Base-by-base conservation (phyloP, 169 alveolate species). In the Perkinsus olseni region DNA sequence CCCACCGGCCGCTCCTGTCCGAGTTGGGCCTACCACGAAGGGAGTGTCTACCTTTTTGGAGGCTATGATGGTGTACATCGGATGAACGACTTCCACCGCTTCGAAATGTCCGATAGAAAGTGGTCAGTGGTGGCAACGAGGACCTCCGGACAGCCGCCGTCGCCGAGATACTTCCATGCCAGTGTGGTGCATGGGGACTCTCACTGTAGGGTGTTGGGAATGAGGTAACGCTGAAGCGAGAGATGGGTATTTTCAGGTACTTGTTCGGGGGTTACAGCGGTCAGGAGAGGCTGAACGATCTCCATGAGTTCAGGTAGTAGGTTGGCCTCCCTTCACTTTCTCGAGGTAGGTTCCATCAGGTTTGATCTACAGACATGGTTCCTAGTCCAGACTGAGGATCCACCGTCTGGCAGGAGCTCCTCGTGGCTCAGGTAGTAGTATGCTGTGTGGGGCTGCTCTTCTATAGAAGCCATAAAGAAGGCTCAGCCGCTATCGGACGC, bases 251-350 rank as follows among this genome's bases (percentile, higher is more conserved):
- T 40, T 11, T 6, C 50, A 40, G 96, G 95, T 96, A 95, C 51
- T 94, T 97, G 37, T 97, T 97, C 93, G 99, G 99, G 24, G 99
- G 99, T 45, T 97, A 96, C 94, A 96, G 96, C 94, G 98, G 98
- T 38, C 95, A 95, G 91, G 97, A 94, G 90, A 93, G 98, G 91
- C 95, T 97, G 20, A 97, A 97, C 92, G 99, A 97, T 94, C 95
- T 97, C 74, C 96, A 97, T 93, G 97, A 96, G 91, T 97, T 96
- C 93, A 95, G 95, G 38, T 93, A 96, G 38, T 95, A 94, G 37
- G 94, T 21, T 31, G 8, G 50, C 51, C 21, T 38, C 93, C 40
- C 39, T 4, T 48, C 38, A 37, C 91, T 34, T 34, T 74, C 93
- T 91, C 91, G 34, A 39, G 39, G 91, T 74, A 48, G 20, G 37